Evolutionary conservation across 2,329 filamentous ascomycete genomes (phyloP).

Genomic region (Cladosporium sp.): DNA sequence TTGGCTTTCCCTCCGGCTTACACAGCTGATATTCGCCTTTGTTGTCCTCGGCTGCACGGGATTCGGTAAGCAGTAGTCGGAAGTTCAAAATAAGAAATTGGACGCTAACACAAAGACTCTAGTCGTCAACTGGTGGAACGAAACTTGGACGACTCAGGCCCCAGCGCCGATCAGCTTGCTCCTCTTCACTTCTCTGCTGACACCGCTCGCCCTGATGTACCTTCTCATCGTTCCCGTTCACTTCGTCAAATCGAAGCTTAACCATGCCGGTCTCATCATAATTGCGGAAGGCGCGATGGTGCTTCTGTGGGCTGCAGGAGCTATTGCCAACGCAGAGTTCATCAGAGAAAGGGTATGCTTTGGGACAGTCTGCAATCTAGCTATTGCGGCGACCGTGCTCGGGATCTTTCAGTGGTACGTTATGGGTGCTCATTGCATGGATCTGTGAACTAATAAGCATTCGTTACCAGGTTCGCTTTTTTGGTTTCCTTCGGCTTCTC

Average conservation of each 20-base stretch:
- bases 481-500: not conserved
- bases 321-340: not conserved
- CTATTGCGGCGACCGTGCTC: not conserved
- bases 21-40: not conserved
- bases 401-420: too few relatives aligned
- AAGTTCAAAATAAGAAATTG: not conserved
- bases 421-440: too few relatives aligned
- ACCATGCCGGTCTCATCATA: not conserved
- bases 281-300: not conserved
- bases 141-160: not conserved
- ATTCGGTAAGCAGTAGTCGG: not conserved
- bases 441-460: not conserved
- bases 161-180: not conserved
- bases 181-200: not conserved
- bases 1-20: not conserved
- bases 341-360: not conserved
- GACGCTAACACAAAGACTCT: not conserved
- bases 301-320: not conserved
- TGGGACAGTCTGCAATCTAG: not conserved
- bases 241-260: not conserved
- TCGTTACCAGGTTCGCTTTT: not conserved
- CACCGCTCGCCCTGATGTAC: not conserved
- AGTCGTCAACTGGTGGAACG: slow-evolving; percentile 5
- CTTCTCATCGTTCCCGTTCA: not conserved
- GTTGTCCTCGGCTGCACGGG: not conserved